These are phyloP conservation scores for Chalciporus piperatus DNA, from an alignment of 768 basidiomycete genomes.

Conservation along the genomic window DNA sequence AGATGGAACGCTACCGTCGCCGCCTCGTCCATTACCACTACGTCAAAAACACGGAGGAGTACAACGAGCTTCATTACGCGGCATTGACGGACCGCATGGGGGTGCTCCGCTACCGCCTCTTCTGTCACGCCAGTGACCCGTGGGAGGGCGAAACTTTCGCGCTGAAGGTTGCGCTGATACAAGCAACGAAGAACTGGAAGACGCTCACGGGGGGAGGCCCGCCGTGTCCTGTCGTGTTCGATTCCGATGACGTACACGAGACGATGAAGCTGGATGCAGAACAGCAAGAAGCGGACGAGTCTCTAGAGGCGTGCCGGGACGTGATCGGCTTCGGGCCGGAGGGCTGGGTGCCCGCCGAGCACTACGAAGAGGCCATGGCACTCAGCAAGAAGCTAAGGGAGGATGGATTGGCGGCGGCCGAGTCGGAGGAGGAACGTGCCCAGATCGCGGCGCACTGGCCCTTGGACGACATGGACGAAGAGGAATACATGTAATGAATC, in stretches of 20 bases:
- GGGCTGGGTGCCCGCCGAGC: neutral
- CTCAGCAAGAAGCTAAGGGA: neutral
- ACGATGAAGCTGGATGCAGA: neutral
- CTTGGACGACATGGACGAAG: constrained; percentile 46
- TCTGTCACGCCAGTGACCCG: neutral
- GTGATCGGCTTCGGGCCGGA: constrained; percentile 1
- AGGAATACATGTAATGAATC: neutral
- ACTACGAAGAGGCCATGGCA: neutral
- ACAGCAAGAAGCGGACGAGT: neutral
- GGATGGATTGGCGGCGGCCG: no score
- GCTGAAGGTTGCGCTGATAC: neutral
- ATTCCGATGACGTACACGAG: neutral
- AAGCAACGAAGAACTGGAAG: neutral
- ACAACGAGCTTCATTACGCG: neutral
- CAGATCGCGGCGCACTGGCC: constrained; percentile 41
- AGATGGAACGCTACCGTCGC: neutral
- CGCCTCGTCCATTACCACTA: neutral
- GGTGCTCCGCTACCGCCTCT: constrained; percentile 1
- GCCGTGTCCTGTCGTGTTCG: constrained; percentile 4
- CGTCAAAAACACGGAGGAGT: neutral
- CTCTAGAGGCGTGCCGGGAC: neutral
- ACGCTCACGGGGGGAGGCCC: neutral
- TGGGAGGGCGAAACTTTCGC: constrained; percentile 1
- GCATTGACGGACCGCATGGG: neutral
- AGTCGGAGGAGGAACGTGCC: constrained; percentile 37